Base-by-base conservation (phyloP, 2,329 filamentous ascomycete genomes). In the Monosporascus sp. region DNA sequence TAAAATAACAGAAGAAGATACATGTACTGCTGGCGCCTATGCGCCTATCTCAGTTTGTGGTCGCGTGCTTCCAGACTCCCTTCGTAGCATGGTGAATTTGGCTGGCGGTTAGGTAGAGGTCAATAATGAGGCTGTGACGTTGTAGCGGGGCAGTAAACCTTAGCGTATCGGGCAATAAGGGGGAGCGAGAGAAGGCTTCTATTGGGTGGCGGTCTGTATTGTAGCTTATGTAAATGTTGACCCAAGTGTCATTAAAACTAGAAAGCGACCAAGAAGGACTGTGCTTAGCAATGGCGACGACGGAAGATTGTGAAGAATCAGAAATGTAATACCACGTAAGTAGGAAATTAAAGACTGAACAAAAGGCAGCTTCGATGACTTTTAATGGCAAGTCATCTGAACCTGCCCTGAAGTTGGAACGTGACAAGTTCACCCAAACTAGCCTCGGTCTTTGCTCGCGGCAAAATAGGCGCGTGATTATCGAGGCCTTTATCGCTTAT, bases 41-140 rank as follows among this genome's bases (percentile, higher is more conserved):
- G 27, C n/a, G 44, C 24, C 55, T 59, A 59, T 58, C 50, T 59
- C 37, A 55, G 49, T 45, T 58, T 53, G 51, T 51, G 54, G 43
- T 60, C 55, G 55, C 54, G 55, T 58, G 50, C 37, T 44, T 22
- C 48, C 46, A 38, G 48, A 48, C 37, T 37, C 46, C 45, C 44
- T 37, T 50, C 53, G 43, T 14, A 50, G 44, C 57, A 59, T 59
- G 35, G 41, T 56, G 58, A 51, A 48, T 25, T 9, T 25, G 41
- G 31, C 20, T 43, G 9, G 39, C 9, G 22, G n/a, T 14, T 20
- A 17, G 17, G 17, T n/a, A 20, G 11, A 14, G 18, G 24, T n/a
- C 17, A 14, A 8, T 39, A 24, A 24, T 20, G 39, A 43, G 45
- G 46, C 37, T 51, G 53, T 58, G 55, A 60, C 56, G 55, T 54